phyloP scores from a whole-genome alignment of 345 rosid genomes.

The Aquilaria sinensis region DNA sequence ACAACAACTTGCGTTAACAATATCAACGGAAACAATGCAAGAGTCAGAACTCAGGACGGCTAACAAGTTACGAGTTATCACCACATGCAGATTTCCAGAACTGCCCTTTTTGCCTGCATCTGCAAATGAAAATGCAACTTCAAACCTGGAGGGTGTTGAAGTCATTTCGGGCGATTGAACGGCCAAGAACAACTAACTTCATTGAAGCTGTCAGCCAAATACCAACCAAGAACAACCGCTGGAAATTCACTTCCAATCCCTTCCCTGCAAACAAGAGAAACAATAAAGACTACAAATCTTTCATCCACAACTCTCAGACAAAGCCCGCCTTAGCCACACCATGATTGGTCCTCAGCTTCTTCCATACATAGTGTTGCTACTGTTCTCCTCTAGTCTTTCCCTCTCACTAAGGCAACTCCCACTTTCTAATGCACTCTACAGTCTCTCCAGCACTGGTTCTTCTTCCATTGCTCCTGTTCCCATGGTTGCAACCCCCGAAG shows the following conservation, averaged over 20 bases:
- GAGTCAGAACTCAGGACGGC: conserved; percentile 4
- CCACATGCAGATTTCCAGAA: no score
- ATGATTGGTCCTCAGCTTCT: conserved; percentile 13
- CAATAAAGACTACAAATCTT: neutral
- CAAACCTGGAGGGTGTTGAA: neutral
- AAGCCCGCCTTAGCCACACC: neutral
- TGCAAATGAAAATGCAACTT: neutral
- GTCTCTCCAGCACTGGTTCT: neutral
- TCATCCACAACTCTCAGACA: neutral
- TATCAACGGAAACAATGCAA: no score
- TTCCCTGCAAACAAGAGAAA: neutral
- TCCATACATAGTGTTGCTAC: conserved; percentile 3
- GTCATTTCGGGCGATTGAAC: conserved; percentile 13
- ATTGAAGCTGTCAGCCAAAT: conserved; percentile 22
- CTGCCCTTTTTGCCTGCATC: conserved; percentile 2
- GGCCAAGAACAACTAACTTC: conserved; percentile 21
- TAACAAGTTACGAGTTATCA: neutral
- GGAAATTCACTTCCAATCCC: conserved; percentile 2
- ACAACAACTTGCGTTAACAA: no score
- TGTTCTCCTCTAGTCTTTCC: conserved; percentile 3
- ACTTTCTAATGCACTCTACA: neutral
- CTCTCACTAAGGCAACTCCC: conserved; percentile 1
- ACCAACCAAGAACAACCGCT: conserved; percentile 2
- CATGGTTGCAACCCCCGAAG: neutral
- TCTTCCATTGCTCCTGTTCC: conserved; percentile 7